Evolutionary conservation across 352 stramenopile species (phyloP), one percentile per base, ranked within the genome.

Genomic region (Vaucheria bursata): DNA sequence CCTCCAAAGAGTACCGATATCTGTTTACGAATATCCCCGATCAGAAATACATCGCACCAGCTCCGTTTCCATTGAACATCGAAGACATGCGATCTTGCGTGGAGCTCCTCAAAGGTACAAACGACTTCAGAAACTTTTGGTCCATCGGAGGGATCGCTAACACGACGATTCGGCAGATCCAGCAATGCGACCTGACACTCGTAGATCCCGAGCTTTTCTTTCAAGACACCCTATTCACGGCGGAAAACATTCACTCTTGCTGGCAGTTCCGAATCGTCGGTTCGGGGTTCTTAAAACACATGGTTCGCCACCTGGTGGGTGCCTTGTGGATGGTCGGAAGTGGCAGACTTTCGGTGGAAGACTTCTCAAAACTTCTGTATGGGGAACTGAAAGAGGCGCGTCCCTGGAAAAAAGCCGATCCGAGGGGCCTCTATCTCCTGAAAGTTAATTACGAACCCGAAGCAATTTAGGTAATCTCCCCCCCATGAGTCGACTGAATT

Each of bases 401-500:
- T 25, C 45, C 45, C 12, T 59, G 45, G 45, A 59, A 59, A 59
- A 59, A 59, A 59, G 45, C 45, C 25, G 45, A 59, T 25, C 45
- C 45, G 45, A 59, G 25, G 45, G 45, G 45, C 12, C 45, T 59
- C 25, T 59, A 18, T 25, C 25, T 59, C 12, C 12, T 59, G 25
- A 59, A 59, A 59, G 45, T 59, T 59, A 18, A 59, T 25, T 59
- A 59, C 45, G n/a, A n/a, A n/a, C n/a, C n/a, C n/a, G n/a, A n/a
- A n/a, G n/a, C n/a, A n/a, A n/a, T n/a, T n/a, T n/a, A n/a, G n/a
- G n/a, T n/a, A n/a, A n/a, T n/a, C n/a, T n/a, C n/a, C n/a, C n/a
- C n/a, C n/a, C 45, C 25, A 59, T 59, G 45, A 59, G 45, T 59
- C 45, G 45, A 59, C 25, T 59, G 45, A 59, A 59, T 59, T 59